Base-by-base conservation (phyloP, 2,329 filamentous ascomycete species). In the Fusarium lyarnte region DNA sequence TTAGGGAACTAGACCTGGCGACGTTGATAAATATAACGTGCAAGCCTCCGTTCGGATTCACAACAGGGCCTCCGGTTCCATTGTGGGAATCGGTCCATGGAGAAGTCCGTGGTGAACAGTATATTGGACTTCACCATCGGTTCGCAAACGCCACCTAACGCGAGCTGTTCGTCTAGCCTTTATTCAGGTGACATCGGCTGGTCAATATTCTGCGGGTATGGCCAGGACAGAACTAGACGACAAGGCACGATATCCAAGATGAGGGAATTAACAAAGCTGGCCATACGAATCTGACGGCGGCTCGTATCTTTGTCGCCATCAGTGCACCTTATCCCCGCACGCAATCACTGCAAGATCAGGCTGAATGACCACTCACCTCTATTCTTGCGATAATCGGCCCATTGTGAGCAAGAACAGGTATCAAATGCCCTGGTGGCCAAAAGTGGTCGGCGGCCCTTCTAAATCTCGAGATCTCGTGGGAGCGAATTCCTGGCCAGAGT, bases 181-280 rank as follows among this genome's bases (percentile, higher is more conserved):
- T 47, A 51, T 65, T 25, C 61, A 66, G 70, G 69, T 69, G 53
- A 66, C 70, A 58, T 69, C 65, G 65, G 54, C 52, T 51, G 51
- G 39, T 72, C 52, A 57, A 73, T 38, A 51, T 57, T 59, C 52
- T 71, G 70, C 58, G 70, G 70, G 59, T 69, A 70, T 53, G 35
- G 63, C 63, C 64, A 70, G 43, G 49, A 52, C 42, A 73, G 65
- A 53, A 33, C 46, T 62, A 58, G 52, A 58, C 45, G 35, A 64
- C 51, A 58, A 72, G 49, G 52, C 63, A 55, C 49, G 57, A 73
- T 73, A 41, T 51, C 66, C 46, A 51, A 36, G 51, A 46, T 71
- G 66, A 70, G 70, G 57, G 70, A 73, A 73, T 73, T 71, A 67
- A 58, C 58, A 51, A 71, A 70, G 67, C 58, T 69, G 29, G 17